Conservation (phyloP, 345 rosid species). For the Aegle marmelos region DNA sequence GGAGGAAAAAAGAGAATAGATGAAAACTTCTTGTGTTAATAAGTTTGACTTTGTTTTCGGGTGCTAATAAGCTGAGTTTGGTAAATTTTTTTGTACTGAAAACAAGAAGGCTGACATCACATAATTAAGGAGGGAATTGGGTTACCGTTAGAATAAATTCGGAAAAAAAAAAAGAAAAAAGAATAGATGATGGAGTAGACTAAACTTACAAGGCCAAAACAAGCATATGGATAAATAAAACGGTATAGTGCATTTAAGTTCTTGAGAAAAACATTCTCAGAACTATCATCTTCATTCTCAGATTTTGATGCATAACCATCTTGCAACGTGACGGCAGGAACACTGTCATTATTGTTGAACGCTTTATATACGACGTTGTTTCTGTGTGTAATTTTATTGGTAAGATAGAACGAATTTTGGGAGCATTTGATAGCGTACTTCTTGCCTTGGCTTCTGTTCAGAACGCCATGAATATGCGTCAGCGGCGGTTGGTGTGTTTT, state of each 20-base stretch:
- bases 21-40: too few species aligned
- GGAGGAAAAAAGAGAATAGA: too few species aligned
- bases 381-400: background rate
- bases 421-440: background rate
- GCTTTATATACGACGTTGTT: background rate
- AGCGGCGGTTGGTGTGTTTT: background rate
- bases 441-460: background rate
- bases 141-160: too few species aligned
- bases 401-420: background rate
- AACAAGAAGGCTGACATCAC: background rate
- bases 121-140: too few species aligned
- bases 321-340: background rate
- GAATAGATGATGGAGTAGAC: background rate
- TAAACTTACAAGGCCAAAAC: slow-evolving; percentile 28
- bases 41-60: too few species aligned
- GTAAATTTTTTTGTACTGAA: too few species aligned
- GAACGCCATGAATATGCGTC: background rate
- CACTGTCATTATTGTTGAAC: background rate
- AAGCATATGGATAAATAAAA: slow-evolving; percentile 30
- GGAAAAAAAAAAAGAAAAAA: too few species aligned
- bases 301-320: background rate
- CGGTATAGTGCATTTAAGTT: slow-evolving; percentile 5
- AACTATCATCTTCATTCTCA: background rate
- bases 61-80: too few species aligned
- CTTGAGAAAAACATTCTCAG: background rate